Conservation (phyloP, 306 rosid genomes). For the Myrica gale region DNA sequence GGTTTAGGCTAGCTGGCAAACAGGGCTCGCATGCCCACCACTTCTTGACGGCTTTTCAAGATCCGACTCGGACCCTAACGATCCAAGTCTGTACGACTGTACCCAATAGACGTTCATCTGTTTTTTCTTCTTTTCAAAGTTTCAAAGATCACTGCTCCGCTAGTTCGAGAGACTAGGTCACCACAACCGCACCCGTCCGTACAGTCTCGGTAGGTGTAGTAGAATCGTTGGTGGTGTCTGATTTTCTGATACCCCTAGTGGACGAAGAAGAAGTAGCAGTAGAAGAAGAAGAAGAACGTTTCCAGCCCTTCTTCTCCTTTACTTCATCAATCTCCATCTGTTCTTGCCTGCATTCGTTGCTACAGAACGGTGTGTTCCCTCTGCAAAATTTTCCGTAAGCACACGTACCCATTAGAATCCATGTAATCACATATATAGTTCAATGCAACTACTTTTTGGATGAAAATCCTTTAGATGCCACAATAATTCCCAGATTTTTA, state of each 20-base stretch:
- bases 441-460: background rate
- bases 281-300: slow-evolving; percentile 28
- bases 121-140: background rate
- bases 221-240: slow-evolving; percentile 55
- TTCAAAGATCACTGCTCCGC: background rate
- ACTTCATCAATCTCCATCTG: slow-evolving; percentile 77
- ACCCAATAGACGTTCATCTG: background rate
- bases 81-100: background rate
- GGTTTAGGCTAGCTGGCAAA: background rate
- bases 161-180: slow-evolving; percentile 44
- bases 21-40: background rate
- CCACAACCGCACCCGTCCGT: slow-evolving; percentile 68
- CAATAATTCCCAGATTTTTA: background rate
- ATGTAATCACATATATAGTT: background rate
- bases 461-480: background rate
- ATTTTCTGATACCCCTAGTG: slow-evolving; percentile 48
- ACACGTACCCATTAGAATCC: slow-evolving; percentile 26
- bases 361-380: slow-evolving; percentile 95
- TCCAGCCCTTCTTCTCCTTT: slow-evolving; percentile 68
- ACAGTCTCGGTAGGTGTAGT: slow-evolving; percentile 42
- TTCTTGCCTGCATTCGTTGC: slow-evolving; percentile 88
- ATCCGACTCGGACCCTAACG: background rate
- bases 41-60: background rate
- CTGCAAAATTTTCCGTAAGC: slow-evolving; percentile 41
- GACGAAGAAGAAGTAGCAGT: slow-evolving; percentile 37